Conservation (phyloP, 176 grass and related monocot genomes). For the Oropetium thomaeum region DNA sequence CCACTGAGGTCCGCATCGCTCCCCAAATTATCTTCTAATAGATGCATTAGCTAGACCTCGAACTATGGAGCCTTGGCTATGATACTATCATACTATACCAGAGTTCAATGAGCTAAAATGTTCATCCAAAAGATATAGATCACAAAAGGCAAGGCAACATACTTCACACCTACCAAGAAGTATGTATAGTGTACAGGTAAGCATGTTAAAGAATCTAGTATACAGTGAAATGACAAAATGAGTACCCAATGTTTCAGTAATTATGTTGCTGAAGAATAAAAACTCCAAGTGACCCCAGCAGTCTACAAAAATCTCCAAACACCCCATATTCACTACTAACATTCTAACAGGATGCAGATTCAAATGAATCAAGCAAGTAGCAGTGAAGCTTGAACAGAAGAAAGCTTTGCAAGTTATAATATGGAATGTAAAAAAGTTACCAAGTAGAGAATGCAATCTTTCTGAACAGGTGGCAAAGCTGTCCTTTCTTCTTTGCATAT, state of each 20-base stretch:
- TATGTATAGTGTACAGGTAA: neutral
- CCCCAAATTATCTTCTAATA: too few species aligned
- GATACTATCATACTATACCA: neutral
- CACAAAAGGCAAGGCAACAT: neutral
- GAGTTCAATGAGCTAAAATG: neutral
- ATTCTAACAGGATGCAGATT: neutral
- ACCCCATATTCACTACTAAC: constrained; percentile 4
- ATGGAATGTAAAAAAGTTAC: constrained; percentile 33
- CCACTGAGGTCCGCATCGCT: too few species aligned
- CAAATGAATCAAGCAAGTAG: neutral
- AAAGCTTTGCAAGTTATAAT: neutral
- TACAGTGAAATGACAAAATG: neutral
- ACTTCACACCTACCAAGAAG: neutral
- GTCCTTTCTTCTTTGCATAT: constrained; percentile 79
- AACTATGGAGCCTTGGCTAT: neutral
- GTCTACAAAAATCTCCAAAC: neutral
- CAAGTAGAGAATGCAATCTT: constrained; percentile 57
- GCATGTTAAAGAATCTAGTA: neutral
- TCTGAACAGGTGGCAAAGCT: constrained; percentile 65
- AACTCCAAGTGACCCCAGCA: neutral
- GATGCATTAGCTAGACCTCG: neutral
- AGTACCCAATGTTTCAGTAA: neutral
- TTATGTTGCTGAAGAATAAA: constrained; percentile 12
- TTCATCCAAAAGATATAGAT: neutral
- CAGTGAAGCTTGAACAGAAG: neutral